Evolutionary conservation across 208 protist genomes (phyloP), one percentile per base, ranked within the genome.

Genomic region (Wallacemonas sp.): DNA sequence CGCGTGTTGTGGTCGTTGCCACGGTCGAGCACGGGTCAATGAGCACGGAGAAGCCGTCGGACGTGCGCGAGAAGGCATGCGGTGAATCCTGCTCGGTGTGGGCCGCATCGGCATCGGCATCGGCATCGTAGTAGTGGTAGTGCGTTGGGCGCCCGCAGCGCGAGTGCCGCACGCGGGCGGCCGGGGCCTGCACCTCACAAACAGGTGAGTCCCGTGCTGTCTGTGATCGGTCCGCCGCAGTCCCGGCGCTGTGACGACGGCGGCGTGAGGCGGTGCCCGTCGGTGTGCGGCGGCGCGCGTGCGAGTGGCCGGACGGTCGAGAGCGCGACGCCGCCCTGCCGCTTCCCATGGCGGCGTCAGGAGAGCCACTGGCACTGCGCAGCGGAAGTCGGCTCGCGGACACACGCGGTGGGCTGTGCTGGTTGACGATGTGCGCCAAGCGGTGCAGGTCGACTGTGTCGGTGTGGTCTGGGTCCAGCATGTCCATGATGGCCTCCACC

Each of bases 401-500:
- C n/a, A n/a, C n/a, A 55, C 21, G 47, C 36, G 36, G 6, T 41
- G 36, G 36, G 36, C 14, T 41, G 36, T 41, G 36, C 14, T 6
- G 9, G 36, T 58, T 6, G 29, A 58, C n/a, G n/a, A 58, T 58
- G n/a, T 39, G 32, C 19, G 30, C 29, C 23, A 85, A 27, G 17
- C 23, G 27, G 0, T 29, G 24, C 21, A 81, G 52, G 19, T 67
- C 46, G 32, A 86, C 67, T 16, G 19, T 29, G 56, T 65, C 68
- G 1, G 69, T 76, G 44, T 65, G 47, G 26, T 32, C 57, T 9
- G 87, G 87, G 48, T 93, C 87, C 17, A 93, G 73, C 63, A 93
- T 30, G 32, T 84, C 68, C 41, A 93, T 32, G 16, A 87, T 69
- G 6, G 87, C 83, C 64, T 87, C 74, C 12, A 83, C 44, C 60